Evolutionary conservation across 371 early-diverging fungal species (phyloP), one percentile per base, ranked within the genome.

Genomic region (Mortierella sp.): DNA sequence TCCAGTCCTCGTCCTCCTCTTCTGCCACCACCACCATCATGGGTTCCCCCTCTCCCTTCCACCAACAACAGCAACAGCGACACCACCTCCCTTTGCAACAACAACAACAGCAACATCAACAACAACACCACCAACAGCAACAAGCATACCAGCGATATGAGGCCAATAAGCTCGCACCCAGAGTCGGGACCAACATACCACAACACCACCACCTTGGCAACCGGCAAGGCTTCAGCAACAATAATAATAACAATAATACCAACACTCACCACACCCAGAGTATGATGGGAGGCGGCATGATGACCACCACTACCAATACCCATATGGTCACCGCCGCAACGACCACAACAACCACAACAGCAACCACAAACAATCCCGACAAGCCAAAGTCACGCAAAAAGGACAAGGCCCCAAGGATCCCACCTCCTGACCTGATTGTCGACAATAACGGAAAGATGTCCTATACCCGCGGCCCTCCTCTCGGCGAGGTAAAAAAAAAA

Each of bases 401-500:
- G 53, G 86, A 85, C 70, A 85, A 85, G 31, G 73, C 78, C 3
- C 81, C 86, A 50, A 50, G 77, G 28, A 44, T 78, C 34, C 79
- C 81, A 0, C 86, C 86, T 21, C 86, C 86, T n/a, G 75, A 81
- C 6, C 34, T 40, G 50, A 85, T 85, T 43, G 26, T 48, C 16
- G 81, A 81, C 43, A 73, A 54, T 72, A 76, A 48, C 24, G 54
- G 48, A 16, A 50, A 70, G 34, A 72, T 70, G 21, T 67, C 69
- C 8, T 83, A 83, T 71, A 72, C 69, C 67, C 86, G 86, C 13
- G 86, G 86, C 19, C 74, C 73, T 6, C 34, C 74, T 26, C 73
- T 85, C 19, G 86, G 86, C 73, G 86, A 85, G 81, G 86, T 85
- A 78, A 71, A 51, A n/a, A 31, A 14, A 55, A 8, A 8, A 11